Evolutionary conservation across 2,329 filamentous ascomycete species (phyloP), one percentile per base, ranked within the genome.

Genomic region (Exophiala aquamarina): DNA sequence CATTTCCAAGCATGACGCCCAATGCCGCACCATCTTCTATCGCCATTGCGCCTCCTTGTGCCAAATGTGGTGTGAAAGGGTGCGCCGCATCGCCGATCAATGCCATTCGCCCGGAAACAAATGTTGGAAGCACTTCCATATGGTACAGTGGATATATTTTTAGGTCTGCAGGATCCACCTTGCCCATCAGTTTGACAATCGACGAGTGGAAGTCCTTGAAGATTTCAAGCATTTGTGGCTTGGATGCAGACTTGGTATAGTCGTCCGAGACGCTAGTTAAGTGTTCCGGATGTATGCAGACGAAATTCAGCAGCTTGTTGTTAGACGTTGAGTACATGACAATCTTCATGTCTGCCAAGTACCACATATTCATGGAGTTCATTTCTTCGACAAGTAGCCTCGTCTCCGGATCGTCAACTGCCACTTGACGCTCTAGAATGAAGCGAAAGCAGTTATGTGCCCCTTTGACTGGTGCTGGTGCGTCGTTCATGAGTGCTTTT

Each of bases 81-180:
- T 88, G 84, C 0, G 82, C 84, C 0, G 84, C 82, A 59, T 87
- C 84, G 0, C 84, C 84, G 0, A 87, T 63, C 0, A 86, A 62
- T 1, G 74, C 81, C 14, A 86, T 60, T 4, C 69, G 72, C 1
- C 65, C 76, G 2, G 36, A 36, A 4, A 0, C 65, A 3, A 36
- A 44, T 8, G 35, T 40, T 4, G 35, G 21, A 20, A 46, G 35
- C 8, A 17, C 20, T 15, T 17, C 17, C 78, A 85, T 84, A 52
- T 87, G 83, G 3, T 82, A 61, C 1, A 85, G 63, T 19, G 72
- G 74, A 80, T 79, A 84, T 1, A 81, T 66, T 44, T 77, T 80
- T 14, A 83, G 58, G 1, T 66, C 67, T 0, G 66, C 59, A 0
- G 69, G 63, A n/a, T 52, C 49, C 7, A 40, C 49, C 28, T 50